phyloP scores from a whole-genome alignment of 371 early-diverging fungal species.

The Saksenaea oblongispora region DNA sequence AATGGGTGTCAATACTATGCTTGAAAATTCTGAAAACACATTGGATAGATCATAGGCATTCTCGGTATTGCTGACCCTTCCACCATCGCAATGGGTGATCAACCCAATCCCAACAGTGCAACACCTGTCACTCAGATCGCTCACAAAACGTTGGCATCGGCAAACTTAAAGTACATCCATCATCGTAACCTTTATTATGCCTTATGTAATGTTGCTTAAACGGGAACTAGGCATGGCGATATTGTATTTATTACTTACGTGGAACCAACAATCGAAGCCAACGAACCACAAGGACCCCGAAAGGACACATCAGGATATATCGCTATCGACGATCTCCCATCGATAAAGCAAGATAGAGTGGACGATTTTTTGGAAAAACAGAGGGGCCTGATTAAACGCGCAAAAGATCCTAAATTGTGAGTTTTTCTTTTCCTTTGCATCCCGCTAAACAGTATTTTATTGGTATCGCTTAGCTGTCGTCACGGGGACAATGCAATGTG shows the following conservation, averaged over 20 bases:
- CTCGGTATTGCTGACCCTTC: slow-evolving; percentile 44
- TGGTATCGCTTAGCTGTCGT: slow-evolving; percentile 69
- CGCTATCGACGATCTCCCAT: slow-evolving; percentile 13
- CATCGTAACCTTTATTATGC: not conserved
- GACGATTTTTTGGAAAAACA: slow-evolving; percentile 83
- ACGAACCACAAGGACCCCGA: slow-evolving; percentile 9
- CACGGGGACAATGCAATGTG: slow-evolving; percentile 95
- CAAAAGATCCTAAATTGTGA: slow-evolving; percentile 82
- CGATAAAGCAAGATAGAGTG: slow-evolving; percentile 72
- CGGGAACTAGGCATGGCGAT: slow-evolving; percentile 74
- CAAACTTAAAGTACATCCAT: slow-evolving; percentile 47
- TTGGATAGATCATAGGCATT: slow-evolving; percentile 34
- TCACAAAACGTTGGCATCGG: slow-evolving; percentile 42
- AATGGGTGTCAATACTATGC: slow-evolving; percentile 18
- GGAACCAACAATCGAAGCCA: slow-evolving; percentile 31
- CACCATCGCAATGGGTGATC: slow-evolving; percentile 54
- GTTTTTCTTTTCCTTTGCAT: slow-evolving; percentile 14
- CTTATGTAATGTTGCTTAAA: not conserved
- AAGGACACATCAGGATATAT: slow-evolving; percentile 18
- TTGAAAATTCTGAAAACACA: slow-evolving; percentile 4
- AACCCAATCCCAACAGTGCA: slow-evolving; percentile 47
- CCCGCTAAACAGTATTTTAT: not conserved
- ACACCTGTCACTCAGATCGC: slow-evolving; percentile 38
- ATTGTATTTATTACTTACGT: slow-evolving; percentile 68
- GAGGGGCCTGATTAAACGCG: slow-evolving; percentile 82